Evolutionary conservation across 495 filamentous ascomycete genomes (phyloP).

Genomic region (Baudoinia panamericana): DNA sequence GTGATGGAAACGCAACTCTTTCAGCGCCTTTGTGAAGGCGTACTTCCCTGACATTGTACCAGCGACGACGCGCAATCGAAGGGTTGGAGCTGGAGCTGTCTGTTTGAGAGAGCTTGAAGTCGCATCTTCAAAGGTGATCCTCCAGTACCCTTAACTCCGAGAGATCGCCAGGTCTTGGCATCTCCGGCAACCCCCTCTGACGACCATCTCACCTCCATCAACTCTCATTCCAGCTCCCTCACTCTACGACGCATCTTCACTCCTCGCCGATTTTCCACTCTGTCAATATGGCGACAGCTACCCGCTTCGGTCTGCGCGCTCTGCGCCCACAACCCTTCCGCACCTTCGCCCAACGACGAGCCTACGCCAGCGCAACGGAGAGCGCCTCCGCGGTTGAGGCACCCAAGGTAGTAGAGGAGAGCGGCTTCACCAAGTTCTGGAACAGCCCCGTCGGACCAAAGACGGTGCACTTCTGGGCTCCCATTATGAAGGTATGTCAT

Average conservation of each 20-base stretch:
- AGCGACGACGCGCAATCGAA: neutral
- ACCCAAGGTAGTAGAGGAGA: conserved; percentile 32
- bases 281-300: conserved; percentile 39
- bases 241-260: no score
- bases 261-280: no score
- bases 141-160: no score
- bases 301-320: conserved; percentile 29
- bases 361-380: conserved; percentile 44
- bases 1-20: conserved; percentile 93
- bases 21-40: conserved; percentile 71
- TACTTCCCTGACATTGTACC: conserved; percentile 79
- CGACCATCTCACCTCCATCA: no score
- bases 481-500: conserved; percentile 79
- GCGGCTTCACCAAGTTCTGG: conserved; percentile 60
- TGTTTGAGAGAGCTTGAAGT: conserved; percentile 5
- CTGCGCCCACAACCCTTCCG: conserved; percentile 38
- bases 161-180: no score
- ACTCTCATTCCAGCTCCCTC: no score
- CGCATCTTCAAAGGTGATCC: conserved; percentile 4
- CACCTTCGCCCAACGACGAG: conserved; percentile 41
- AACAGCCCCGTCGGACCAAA: conserved; percentile 78
- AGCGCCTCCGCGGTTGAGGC: conserved; percentile 36
- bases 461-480: conserved; percentile 98
- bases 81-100: neutral
- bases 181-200: no score